A percentile compares a stretch with the other conserved stretches of the same genome.
phyloP scores from a whole-genome alignment of 345 rosid species.

The Dimocarpus longan region DNA sequence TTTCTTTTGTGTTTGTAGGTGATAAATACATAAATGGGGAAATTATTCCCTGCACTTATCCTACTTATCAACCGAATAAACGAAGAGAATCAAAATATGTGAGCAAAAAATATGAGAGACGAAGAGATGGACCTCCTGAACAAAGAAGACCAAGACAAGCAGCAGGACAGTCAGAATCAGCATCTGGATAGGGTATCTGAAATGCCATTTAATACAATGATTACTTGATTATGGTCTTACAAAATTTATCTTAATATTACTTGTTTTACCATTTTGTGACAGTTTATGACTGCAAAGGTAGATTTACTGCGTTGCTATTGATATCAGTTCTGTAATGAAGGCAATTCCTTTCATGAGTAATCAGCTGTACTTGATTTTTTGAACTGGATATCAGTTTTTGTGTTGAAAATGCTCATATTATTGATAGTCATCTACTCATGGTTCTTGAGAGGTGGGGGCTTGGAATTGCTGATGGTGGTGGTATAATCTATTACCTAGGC shows the following conservation, averaged over 20 bases:
- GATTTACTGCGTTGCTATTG: neutral
- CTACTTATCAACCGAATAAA: slow-evolving; percentile 89
- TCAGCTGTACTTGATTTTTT: neutral
- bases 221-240: neutral
- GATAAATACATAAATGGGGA: slow-evolving; percentile 95
- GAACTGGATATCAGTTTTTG: neutral
- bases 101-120: slow-evolving; percentile 75
- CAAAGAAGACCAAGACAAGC: slow-evolving; percentile 63
- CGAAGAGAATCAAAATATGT: slow-evolving; percentile 60
- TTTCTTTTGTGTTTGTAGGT: slow-evolving; percentile 37
- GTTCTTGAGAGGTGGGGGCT: neutral
- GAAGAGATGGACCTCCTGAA: slow-evolving; percentile 79
- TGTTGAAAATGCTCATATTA: neutral
- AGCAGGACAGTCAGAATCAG: slow-evolving; percentile 51
- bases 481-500: neutral
- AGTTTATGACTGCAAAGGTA: neutral
- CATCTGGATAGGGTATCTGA: slow-evolving; percentile 37
- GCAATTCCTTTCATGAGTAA: neutral
- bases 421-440: neutral
- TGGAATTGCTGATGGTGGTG: too few species aligned
- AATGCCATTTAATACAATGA: neutral
- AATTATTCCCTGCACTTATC: slow-evolving; percentile 89
- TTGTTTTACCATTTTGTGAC: neutral
- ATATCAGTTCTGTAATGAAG: slow-evolving; percentile 1
- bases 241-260: neutral